Base-by-base conservation (phyloP, 2,329 filamentous ascomycete genomes). In the Fusarium sp. region DNA sequence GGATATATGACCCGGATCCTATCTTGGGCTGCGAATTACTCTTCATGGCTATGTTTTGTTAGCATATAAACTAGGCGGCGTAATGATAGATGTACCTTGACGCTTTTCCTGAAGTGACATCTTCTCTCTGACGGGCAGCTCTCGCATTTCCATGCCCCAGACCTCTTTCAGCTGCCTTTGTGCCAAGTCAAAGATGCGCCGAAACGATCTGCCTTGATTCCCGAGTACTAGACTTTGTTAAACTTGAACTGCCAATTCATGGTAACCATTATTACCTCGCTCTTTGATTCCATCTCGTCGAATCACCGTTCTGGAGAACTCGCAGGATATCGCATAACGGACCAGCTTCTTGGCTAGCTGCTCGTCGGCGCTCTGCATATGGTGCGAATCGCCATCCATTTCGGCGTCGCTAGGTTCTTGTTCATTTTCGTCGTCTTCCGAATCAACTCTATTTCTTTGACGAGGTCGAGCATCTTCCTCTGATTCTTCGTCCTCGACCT, bases 61-160 rank as follows among this genome's bases (percentile, higher is more conserved):
- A 64, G 39, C 38, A 14, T 15, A 20, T 26, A 30, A 48, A 19
- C 50, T 56, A 14, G 17, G 4, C 3, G 11, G 0, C 3, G 6
- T 20, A 8, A 14, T 14, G 6, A 17, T 21, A 17, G 42, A 50
- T 80, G 62, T 80, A 89, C 91, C 91, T 83, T 91, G 89, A 71
- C 93, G 88, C 75, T 87, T 87, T 67, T 97, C 92, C 60, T 88
- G 89, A 32, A 97, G 79, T 1, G 93, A 93, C 47, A 92, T 85
- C 77, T 94, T 96, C 74, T 97, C 95, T 73, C 86, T 87, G 2
- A 86, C 83, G 0, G 96, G 94, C 48, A 98, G 83, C 79, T 97
- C 94, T 6, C 88, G 84, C 84, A 99, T 86, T 76, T 94, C 86
- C 94, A 98, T 97, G n/a, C 96, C 96, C 79, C 97, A 98, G 2